These are phyloP conservation scores for Quercus agrifolia DNA, from an alignment of 306 rosid genomes.

Conservation along the genomic window DNA sequence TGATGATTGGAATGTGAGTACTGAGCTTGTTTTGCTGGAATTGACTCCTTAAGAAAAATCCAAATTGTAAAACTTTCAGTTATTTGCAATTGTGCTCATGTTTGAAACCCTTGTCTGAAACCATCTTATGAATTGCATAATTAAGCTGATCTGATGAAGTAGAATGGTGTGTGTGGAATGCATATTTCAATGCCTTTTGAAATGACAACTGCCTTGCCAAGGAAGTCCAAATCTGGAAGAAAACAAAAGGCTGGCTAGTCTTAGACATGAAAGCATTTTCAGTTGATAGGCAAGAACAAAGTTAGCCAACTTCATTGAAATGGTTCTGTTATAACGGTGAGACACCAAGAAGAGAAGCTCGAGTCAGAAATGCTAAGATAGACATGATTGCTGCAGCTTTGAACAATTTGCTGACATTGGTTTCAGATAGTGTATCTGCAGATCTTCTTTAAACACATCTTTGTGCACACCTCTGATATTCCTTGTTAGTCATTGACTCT, in stretches of 20 bases:
- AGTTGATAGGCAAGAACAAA: background rate
- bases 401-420: background rate
- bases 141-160: background rate
- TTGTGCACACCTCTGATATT: too few relatives aligned
- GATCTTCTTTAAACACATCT: too few relatives aligned
- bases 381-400: background rate
- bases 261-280: background rate
- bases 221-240: background rate
- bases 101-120: background rate
- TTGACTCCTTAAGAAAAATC: background rate
- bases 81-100: background rate
- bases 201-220: background rate
- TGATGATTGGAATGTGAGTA: background rate
- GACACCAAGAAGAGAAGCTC: background rate
- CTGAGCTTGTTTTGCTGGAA: background rate
- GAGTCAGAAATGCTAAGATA: background rate
- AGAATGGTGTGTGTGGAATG: background rate
- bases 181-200: background rate
- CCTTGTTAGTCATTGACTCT: too few relatives aligned
- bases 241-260: background rate
- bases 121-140: background rate
- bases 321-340: background rate
- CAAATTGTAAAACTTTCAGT: background rate
- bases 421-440: background rate
- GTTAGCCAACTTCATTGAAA: background rate